Percentiles rank a stretch among this genome's conserved stretches.
phyloP scores from a whole-genome alignment of 805 yeast species.

The Yarrowia bubula region DNA sequence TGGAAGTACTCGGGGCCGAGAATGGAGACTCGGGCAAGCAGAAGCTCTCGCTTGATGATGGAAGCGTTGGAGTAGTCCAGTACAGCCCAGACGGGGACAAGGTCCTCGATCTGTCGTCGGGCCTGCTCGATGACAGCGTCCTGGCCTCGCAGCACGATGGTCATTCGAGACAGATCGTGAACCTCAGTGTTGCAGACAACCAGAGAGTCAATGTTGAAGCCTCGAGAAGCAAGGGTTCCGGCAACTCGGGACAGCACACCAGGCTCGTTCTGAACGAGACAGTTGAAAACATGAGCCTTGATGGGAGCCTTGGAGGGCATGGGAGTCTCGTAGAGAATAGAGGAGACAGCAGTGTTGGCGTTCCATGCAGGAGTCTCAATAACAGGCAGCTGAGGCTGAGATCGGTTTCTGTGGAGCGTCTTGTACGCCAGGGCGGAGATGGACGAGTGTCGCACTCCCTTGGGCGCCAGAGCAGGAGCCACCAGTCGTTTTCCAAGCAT shows the following conservation, averaged over 20 bases:
- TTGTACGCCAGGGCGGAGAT: slow-evolving; percentile 95
- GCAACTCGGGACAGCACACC: slow-evolving; percentile 93
- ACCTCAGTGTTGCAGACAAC: slow-evolving; percentile 97
- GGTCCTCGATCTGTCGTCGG: slow-evolving; percentile 94
- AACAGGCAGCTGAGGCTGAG: slow-evolving; percentile 88
- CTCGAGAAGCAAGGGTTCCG: slow-evolving; percentile 95
- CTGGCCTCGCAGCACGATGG: slow-evolving; percentile 89
- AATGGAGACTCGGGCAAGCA: slow-evolving; percentile 86
- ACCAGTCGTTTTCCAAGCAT: slow-evolving; percentile 8
- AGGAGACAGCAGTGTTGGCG: slow-evolving; percentile 94
- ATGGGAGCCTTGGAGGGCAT: slow-evolving; percentile 53
- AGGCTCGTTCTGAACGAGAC: slow-evolving; percentile 97
- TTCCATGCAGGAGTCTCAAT: slow-evolving; percentile 93
- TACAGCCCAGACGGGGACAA: slow-evolving; percentile 98
- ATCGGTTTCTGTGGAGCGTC: slow-evolving; percentile 79
- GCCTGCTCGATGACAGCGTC: slow-evolving; percentile 98
- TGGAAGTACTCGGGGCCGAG: slow-evolving; percentile 98
- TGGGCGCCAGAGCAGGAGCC: slow-evolving; percentile 7
- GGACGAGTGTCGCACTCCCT: slow-evolving; percentile 44
- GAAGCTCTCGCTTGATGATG: slow-evolving; percentile 84
- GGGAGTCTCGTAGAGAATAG: slow-evolving; percentile 92
- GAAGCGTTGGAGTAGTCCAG: slow-evolving; percentile 89
- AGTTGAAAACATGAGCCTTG: slow-evolving; percentile 88
- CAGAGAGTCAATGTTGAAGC: slow-evolving; percentile 95
- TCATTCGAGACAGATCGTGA: slow-evolving; percentile 92